phyloP scores from a whole-genome alignment of 768 basidiomycete species.

The Phanerochaete carnosa region DNA sequence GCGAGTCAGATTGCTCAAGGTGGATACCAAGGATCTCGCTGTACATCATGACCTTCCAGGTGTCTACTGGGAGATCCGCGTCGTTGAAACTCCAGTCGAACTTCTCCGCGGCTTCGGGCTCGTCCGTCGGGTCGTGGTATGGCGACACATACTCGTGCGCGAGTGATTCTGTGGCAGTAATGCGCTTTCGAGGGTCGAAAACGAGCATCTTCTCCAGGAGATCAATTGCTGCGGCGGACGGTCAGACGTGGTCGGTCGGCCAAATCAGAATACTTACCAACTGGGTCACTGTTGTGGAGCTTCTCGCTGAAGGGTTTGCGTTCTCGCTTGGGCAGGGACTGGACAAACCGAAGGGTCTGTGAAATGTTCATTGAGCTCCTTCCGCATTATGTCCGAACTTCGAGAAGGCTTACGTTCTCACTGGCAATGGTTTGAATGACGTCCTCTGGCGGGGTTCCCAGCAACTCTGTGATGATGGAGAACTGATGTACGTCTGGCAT shows the following conservation, averaged over 20 bases:
- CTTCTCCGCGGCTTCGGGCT: conserved; percentile 88
- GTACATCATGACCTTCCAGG: conserved; percentile 99
- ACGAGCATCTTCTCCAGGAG: conserved; percentile 98
- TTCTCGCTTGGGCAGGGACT: conserved; percentile 93
- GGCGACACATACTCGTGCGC: conserved; percentile 92
- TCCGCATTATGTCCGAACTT: background rate
- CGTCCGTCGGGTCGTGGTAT: conserved; percentile 98
- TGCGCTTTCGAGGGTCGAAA: conserved; percentile 96
- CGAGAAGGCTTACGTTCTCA: conserved; percentile 72
- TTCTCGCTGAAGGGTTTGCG: conserved; percentile 95
- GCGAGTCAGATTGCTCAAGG: background rate
- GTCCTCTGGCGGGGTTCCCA: conserved; percentile 99
- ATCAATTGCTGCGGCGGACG: conserved; percentile 66
- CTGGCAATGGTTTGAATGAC: conserved; percentile 98
- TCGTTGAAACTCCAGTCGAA: conserved; percentile 99
- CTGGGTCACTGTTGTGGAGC: conserved; percentile 81
- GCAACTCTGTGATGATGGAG: conserved; percentile 96
- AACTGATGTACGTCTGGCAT: conserved; percentile 97
- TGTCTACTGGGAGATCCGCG: conserved; percentile 96
- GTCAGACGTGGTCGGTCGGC: background rate
- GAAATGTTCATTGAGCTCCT: background rate
- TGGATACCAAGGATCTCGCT: conserved; percentile 89
- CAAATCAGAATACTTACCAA: conserved; percentile 49
- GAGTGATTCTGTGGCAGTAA: conserved; percentile 89
- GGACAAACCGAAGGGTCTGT: conserved; percentile 97